A percentile compares a stretch with the other conserved stretches of the same genome.
Evolutionary conservation across 768 basidiomycete genomes (phyloP).

Genomic region (Lentinula guzmanii): DNA sequence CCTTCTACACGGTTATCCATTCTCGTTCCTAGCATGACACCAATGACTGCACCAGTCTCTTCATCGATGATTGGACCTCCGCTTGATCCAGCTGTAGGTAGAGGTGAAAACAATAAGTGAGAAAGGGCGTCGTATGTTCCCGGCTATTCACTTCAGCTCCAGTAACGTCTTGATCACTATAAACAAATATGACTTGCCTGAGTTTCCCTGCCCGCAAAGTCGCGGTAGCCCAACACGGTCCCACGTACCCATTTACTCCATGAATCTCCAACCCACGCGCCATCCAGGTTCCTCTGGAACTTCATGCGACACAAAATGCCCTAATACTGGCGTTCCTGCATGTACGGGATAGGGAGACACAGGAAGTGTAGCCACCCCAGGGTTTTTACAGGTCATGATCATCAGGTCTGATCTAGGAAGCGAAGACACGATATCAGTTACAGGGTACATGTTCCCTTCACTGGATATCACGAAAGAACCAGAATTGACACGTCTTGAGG

Average conservation of each 20-base stretch:
- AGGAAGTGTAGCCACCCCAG: conserved; percentile 40
- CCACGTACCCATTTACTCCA: conserved; percentile 51
- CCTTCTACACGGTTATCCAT: conserved; percentile 54
- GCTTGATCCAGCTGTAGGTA: conserved; percentile 60
- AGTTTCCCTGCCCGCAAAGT: conserved; percentile 52
- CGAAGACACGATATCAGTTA: conserved; percentile 44
- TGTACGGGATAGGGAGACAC: conserved; percentile 59
- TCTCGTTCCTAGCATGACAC: conserved; percentile 54
- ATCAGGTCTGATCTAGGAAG: conserved; percentile 55
- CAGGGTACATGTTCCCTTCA: conserved; percentile 29
- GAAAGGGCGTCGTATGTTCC: conserved; percentile 66
- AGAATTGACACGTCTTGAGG: conserved; percentile 14
- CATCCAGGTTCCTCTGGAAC: conserved; percentile 33
- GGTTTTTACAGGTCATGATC: conserved; percentile 27
- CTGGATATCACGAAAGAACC: conserved; percentile 42
- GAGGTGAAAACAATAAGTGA: conserved; percentile 45
- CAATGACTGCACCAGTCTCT: conserved; percentile 57
- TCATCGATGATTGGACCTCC: conserved; percentile 65
- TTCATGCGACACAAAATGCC: conserved; percentile 47
- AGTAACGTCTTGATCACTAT: background rate
- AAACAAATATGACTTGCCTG: conserved; percentile 28
- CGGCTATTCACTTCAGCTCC: conserved; percentile 28
- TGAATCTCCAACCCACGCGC: conserved; percentile 46
- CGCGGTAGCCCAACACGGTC: conserved; percentile 50
- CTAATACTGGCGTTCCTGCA: conserved; percentile 36